Base-by-base conservation (phyloP, 148 eudicot species). In the Cornus suecica region DNA sequence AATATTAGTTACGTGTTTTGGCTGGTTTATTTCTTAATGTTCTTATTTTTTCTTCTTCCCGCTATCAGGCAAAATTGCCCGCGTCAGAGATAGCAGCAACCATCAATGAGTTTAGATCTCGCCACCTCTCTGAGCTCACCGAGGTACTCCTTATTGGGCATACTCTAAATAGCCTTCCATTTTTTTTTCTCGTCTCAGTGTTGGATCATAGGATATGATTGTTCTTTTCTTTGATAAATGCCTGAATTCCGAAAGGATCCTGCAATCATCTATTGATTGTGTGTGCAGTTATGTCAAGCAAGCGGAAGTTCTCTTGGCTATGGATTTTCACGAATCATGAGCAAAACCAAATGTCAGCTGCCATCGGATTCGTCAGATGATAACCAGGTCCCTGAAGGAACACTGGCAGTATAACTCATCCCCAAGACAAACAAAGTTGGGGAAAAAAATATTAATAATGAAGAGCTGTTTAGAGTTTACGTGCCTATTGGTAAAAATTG, bases 301-400 rank as follows among this genome's bases (percentile, higher is more conserved):
- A 95, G 91, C 61, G 99, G 99, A 85, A 88, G 94, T 72, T 95
- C 94, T 68, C 92, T 92, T 51, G 99, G 97, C 45, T 95, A 95
- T 66, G 99, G 97, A 66, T 95, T 82, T 77, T 90, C 96, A 42
- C 85, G 88, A 37, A 82, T 85, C 28, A 86, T 86, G 92, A 83
- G 48, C 76, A 95, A 89, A 85, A 85, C 97, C 64, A 95, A 92
- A 82, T 75, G 90, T 73, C 88, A 71, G 74, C 42, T 37, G 8
- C 73, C 88, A 4, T 62, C 84, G 0, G 93, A 90, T 34, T 69
- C 91, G 73, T 76, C 86, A 18, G 97, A 95, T 61, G 94, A 87
- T 37, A 87, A 82, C 77, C 90, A 89, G 82, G 10, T 80, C 52
- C 76, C 68, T 28, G 97, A 89, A 76, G 99, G 97, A 76, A 81